Percentiles rank a stretch among this genome's conserved stretches.
Evolutionary conservation across 2,329 filamentous ascomycete genomes (phyloP).

Genomic region (Apiospora kogelbergensis): DNA sequence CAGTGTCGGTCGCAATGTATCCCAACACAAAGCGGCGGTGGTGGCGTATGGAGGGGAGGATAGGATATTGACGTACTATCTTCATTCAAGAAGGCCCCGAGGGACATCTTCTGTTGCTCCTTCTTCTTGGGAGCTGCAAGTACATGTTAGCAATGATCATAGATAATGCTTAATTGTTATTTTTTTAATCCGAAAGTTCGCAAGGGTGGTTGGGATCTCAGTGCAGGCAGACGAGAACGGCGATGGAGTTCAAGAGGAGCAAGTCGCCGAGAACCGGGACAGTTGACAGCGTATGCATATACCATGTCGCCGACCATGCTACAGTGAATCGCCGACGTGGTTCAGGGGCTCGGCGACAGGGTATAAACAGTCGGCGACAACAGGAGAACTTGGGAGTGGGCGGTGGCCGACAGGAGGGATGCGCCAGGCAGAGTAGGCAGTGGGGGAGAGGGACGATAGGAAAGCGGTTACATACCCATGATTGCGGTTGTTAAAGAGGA

Average conservation of each 20-base stretch:
- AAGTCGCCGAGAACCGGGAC: background rate
- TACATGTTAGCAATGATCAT: constrained; percentile 42
- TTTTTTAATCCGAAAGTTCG: constrained; percentile 4
- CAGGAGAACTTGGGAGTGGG: background rate
- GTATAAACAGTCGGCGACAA: background rate
- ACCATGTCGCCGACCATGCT: background rate
- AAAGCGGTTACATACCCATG: constrained; percentile 53
- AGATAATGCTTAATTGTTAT: constrained; percentile 17
- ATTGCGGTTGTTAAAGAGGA: constrained; percentile 49
- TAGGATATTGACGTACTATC: constrained; percentile 65
- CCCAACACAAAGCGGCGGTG: background rate
- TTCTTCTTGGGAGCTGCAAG: constrained; percentile 83
- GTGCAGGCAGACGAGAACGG: background rate
- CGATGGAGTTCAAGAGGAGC: background rate
- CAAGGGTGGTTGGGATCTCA: background rate
- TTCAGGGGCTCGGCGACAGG: background rate
- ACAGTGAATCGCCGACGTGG: background rate
- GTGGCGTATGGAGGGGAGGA: constrained; percentile 14
- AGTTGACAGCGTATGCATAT: background rate
- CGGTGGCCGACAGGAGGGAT: background rate
- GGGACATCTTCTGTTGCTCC: constrained; percentile 87
- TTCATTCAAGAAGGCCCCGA: constrained; percentile 93
- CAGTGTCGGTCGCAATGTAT: background rate
- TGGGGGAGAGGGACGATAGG: background rate
- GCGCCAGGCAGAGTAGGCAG: constrained; percentile 7